Conservation (phyloP, 2,329 filamentous ascomycete genomes). For the Fonsecaea nubica region DNA sequence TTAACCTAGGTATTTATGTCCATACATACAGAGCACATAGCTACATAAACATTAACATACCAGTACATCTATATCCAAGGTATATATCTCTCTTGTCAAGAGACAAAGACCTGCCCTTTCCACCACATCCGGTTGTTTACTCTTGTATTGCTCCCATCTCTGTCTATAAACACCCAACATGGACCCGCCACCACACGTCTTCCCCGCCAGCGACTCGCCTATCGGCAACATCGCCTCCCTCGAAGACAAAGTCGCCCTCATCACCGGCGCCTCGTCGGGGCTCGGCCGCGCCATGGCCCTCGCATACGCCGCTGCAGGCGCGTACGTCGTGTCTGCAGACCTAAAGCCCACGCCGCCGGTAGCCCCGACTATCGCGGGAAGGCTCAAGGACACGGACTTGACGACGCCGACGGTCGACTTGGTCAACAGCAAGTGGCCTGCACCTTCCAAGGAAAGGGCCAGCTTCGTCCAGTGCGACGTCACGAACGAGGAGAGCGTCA, state of each 20-base stretch:
- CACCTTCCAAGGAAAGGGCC: slow-evolving; percentile 4
- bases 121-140: no score
- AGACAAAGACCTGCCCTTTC: no score
- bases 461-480: slow-evolving; percentile 34
- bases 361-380: slow-evolving; percentile 38
- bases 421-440: slow-evolving; percentile 32
- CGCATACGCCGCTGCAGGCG: slow-evolving; percentile 51
- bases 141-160: no score
- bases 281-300: slow-evolving; percentile 57
- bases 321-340: slow-evolving; percentile 55
- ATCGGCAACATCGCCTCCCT: slow-evolving; percentile 32
- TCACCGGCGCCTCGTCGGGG: slow-evolving; percentile 57
- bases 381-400: slow-evolving; percentile 35
- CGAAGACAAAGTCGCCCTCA: slow-evolving; percentile 48
- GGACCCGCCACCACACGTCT: background rate
- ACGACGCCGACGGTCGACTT: slow-evolving; percentile 37
- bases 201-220: slow-evolving; percentile 2
- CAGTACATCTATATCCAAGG: no score
- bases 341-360: slow-evolving; percentile 27
- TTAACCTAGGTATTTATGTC: no score
- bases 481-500: slow-evolving; percentile 32
- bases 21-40: no score
- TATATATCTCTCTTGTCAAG: no score
- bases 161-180: background rate
- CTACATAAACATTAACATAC: no score